Conservation (phyloP, 768 basidiomycete species). For the Peribolospora kevripleyi region DNA sequence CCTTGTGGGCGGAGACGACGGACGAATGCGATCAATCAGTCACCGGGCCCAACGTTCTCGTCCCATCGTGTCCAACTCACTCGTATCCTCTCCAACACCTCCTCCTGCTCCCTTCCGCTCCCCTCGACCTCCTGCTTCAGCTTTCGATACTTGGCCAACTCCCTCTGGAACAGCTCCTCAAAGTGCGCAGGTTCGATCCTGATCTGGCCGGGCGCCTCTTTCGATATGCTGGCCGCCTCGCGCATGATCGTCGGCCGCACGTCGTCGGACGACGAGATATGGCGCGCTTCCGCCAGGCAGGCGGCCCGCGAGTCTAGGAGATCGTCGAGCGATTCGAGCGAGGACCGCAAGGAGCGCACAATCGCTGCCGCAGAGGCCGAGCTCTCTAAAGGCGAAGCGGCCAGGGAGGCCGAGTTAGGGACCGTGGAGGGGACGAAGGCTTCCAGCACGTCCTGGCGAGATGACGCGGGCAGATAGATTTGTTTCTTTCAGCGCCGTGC, state of each 20-base stretch:
- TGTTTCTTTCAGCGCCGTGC: too few relatives aligned
- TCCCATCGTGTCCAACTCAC: slow-evolving; percentile 21
- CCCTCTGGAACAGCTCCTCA: slow-evolving; percentile 53
- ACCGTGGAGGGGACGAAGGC: slow-evolving; percentile 35
- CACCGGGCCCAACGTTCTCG: neutral
- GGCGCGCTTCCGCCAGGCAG: slow-evolving; percentile 38
- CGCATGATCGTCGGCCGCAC: slow-evolving; percentile 42
- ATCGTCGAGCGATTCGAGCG: slow-evolving; percentile 58
- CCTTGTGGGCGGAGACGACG: slow-evolving; percentile 21
- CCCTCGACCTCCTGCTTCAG: slow-evolving; percentile 28
- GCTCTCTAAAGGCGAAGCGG: slow-evolving; percentile 14
- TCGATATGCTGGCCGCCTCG: slow-evolving; percentile 40
- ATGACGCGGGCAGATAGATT: too few relatives aligned
- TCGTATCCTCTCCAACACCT: slow-evolving; percentile 41
- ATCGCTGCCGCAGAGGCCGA: slow-evolving; percentile 16
- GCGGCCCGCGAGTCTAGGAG: slow-evolving; percentile 36
- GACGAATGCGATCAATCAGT: neutral
- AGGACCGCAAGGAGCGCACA: slow-evolving; percentile 43
- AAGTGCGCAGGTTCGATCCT: slow-evolving; percentile 52
- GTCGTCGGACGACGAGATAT: slow-evolving; percentile 42
- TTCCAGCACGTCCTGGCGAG: slow-evolving; percentile 37
- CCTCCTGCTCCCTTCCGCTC: slow-evolving; percentile 36
- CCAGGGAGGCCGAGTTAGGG: slow-evolving; percentile 12
- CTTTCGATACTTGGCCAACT: slow-evolving; percentile 56
- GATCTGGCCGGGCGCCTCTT: slow-evolving; percentile 28